A percentile compares a stretch with the other conserved stretches of the same genome.
These are phyloP conservation scores for Capsicum chinense DNA, from an alignment of 257 asterid genomes.

Conservation along the genomic window DNA sequence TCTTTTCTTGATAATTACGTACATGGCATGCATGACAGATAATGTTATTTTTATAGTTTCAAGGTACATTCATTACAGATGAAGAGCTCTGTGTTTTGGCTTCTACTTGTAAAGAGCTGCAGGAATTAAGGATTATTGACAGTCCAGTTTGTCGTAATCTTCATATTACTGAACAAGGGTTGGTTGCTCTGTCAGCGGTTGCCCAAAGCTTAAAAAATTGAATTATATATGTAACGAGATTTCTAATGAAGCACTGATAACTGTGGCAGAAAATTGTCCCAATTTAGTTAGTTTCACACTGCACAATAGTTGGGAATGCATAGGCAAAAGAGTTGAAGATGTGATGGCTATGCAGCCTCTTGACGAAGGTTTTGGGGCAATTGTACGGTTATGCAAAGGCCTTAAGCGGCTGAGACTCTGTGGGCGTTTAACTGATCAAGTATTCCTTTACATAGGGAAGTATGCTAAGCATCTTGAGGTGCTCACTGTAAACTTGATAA, in stretches of 20 bases:
- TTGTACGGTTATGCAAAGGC: constrained; percentile 85
- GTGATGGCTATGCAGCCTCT: constrained; percentile 62
- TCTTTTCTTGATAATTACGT: background rate
- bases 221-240: constrained; percentile 76
- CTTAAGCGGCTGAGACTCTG: constrained; percentile 77
- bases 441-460: constrained; percentile 84
- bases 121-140: constrained; percentile 63
- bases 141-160: no score
- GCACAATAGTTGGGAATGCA: constrained; percentile 38
- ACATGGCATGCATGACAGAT: no score
- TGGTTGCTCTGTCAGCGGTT: constrained; percentile 84
- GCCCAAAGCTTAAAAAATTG: constrained; percentile 71
- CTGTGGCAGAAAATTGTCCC: constrained; percentile 82
- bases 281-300: constrained; percentile 75
- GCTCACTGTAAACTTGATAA: constrained; percentile 72
- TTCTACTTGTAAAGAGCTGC: constrained; percentile 69
- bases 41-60: no score
- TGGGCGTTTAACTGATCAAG: constrained; percentile 70
- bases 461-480: constrained; percentile 83
- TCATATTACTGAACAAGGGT: constrained; percentile 80
- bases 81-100: constrained; percentile 66
- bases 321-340: no score
- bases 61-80: no score
- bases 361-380: constrained; percentile 90
- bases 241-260: constrained; percentile 81